Percentiles rank a stretch among this genome's conserved stretches.
Conservation (phyloP, 140 eudicot species). For the Ambrosia hybrid region DNA sequence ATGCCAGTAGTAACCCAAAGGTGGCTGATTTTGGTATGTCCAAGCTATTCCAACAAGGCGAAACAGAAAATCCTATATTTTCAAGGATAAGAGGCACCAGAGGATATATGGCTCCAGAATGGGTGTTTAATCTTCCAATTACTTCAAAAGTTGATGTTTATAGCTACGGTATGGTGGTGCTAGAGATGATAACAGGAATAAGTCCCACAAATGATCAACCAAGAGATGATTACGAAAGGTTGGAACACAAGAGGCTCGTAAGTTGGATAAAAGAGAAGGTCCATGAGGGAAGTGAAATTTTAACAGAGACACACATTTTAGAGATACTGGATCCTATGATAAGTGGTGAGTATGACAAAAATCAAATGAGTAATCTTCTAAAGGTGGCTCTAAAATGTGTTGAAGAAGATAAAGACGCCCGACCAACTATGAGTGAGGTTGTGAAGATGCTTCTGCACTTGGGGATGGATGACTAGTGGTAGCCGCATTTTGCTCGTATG, state of each 20-base stretch:
- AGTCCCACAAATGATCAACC: conserved; percentile 21
- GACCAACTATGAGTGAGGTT: conserved; percentile 21
- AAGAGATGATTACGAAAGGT: background rate
- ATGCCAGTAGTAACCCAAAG: too few species aligned
- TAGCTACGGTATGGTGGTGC: conserved; percentile 29
- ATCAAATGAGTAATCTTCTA: background rate
- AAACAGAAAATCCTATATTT: background rate
- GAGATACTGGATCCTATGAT: conserved; percentile 5
- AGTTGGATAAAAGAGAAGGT: conserved; percentile 29
- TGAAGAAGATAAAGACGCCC: conserved; percentile 20
- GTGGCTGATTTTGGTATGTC: too few species aligned
- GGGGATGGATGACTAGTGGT: conserved; percentile 1
- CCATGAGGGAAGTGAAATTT: background rate
- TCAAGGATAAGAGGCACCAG: background rate
- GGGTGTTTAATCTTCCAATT: conserved; percentile 19
- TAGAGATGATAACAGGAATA: conserved; percentile 36
- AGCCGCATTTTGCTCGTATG: background rate
- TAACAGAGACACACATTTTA: background rate
- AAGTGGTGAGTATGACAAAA: background rate
- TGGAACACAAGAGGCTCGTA: conserved; percentile 19
- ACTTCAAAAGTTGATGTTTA: conserved; percentile 41
- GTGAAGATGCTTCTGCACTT: conserved; percentile 8
- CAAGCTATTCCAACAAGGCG: background rate
- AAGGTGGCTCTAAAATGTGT: conserved; percentile 25
- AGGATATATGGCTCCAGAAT: too few species aligned